Conservation (phyloP, 129 eudicot genomes). For the Ambrosia trifida region DNA sequence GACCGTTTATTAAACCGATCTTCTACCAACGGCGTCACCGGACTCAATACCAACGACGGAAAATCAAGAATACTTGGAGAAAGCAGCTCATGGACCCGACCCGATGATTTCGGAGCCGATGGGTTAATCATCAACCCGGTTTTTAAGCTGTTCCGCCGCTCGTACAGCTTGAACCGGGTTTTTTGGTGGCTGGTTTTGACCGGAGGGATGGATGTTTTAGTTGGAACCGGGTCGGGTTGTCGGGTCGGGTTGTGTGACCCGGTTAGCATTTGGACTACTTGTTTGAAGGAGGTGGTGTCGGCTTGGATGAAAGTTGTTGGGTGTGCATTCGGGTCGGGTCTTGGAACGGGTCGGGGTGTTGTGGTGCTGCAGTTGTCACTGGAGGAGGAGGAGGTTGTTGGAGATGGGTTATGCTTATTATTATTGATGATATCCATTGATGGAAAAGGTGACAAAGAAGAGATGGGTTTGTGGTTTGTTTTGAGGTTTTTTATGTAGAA, state of each 20-base stretch:
- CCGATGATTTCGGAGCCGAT: constrained; percentile 42
- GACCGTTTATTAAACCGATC: constrained; percentile 47
- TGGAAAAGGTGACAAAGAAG: too few relatives aligned
- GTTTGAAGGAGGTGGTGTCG: constrained; percentile 70
- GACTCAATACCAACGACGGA: constrained; percentile 71
- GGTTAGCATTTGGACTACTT: constrained; percentile 90
- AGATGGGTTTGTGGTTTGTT: too few relatives aligned
- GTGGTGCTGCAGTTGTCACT: too few relatives aligned
- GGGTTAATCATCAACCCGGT: constrained; percentile 73
- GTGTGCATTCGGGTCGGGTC: constrained; percentile 77
- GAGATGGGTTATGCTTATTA: too few relatives aligned
- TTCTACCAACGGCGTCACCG: constrained; percentile 66
- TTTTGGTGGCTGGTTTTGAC: constrained; percentile 58
- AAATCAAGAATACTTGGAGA: constrained; percentile 90
- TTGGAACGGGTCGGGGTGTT: constrained; percentile 7
- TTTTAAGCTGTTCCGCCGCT: constrained; percentile 66
- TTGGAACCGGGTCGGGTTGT: constrained; percentile 40
- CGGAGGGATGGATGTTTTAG: constrained; percentile 51
- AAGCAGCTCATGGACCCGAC: constrained; percentile 52
- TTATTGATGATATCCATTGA: too few relatives aligned
- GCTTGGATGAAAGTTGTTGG: constrained; percentile 93
- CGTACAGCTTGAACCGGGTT: constrained; percentile 68
- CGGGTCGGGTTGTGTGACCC: constrained; percentile 63
- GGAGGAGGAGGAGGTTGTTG: too few relatives aligned
- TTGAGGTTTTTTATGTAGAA: too few relatives aligned